These are phyloP conservation scores for Colletotrichum gloeosporioides DNA, from an alignment of 2,329 filamentous ascomycete species.

Conservation along the genomic window DNA sequence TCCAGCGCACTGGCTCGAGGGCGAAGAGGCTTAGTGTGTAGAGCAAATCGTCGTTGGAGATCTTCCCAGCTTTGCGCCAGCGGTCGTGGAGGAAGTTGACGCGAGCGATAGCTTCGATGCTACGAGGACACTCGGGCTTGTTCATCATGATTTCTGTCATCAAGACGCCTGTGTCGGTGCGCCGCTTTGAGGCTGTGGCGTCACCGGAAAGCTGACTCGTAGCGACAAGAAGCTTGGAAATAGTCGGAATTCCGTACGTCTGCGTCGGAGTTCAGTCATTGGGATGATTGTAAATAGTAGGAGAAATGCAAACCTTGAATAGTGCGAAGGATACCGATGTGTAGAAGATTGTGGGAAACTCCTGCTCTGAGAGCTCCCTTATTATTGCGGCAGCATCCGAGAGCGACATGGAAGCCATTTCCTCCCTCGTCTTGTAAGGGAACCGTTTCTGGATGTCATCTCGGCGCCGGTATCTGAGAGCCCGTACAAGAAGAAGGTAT, in stretches of 20 bases:
- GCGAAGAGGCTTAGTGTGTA: constrained; percentile 68
- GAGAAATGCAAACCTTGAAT: constrained; percentile 54
- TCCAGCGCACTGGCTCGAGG: constrained; percentile 59
- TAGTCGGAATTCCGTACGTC: constrained; percentile 59
- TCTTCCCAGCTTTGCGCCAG: constrained; percentile 63
- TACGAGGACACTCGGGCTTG: constrained; percentile 46
- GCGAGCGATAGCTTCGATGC: constrained; percentile 59
- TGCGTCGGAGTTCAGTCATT: too few species aligned
- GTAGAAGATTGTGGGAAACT: constrained; percentile 59
- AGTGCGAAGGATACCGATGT: constrained; percentile 63
- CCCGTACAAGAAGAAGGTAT: not conserved
- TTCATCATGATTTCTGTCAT: constrained; percentile 53
- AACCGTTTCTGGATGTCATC: not conserved
- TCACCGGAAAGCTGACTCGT: constrained; percentile 50
- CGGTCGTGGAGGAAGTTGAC: constrained; percentile 68
- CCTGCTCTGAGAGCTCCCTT: constrained; percentile 46
- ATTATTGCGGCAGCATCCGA: constrained; percentile 34
- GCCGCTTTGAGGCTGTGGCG: constrained; percentile 56
- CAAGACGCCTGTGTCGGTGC: constrained; percentile 55
- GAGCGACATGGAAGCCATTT: constrained; percentile 10
- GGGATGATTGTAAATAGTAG: too few species aligned
- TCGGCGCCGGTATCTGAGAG: not conserved
- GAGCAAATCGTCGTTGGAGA: constrained; percentile 67
- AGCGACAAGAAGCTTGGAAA: constrained; percentile 52
- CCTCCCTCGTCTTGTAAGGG: constrained; percentile 1